Evolutionary conservation across 176 grass and related monocot species (phyloP), one percentile per base, ranked within the genome.

Genomic region (Secale cereale): DNA sequence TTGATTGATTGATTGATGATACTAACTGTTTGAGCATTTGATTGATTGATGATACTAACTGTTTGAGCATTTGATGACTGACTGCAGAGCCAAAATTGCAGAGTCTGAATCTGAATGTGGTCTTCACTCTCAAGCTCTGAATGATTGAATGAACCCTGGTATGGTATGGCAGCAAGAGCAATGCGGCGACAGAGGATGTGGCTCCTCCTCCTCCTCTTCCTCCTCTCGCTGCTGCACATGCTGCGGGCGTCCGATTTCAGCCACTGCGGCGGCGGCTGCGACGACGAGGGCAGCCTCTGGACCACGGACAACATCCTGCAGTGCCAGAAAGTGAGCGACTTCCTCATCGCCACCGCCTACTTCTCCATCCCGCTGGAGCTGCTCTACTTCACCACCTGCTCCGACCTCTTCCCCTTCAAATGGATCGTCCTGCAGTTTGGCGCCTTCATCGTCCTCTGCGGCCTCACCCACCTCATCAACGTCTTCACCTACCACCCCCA

Each of bases 311-410:
- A 30, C 79, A 97, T 97, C 50, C 61, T 90, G 64, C 89, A 88
- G 14, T 97, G 91, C 64, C 94, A 97, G 76, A 97, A 92, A 26
- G 89, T 90, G 17, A 85, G 94, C 79, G 94, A 97, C 72, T 92
- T 94, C 48, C 88, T 97, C 27, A 97, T 97, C n/a, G 87, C 94
- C 17, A 37, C 83, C 8, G 91, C 94, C 28, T 97, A 97, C 77
- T 97, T 97, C 91, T 97, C 94, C 65, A 97, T 97, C 80, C 91
- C 94, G 14, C 82, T 97, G 6, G 91, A 97, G 85, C 81, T 97
- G 50, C 85, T 97, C 68, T 97, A 89, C 91, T 97, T 94, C 22
- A 87, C 85, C 16, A 90, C 94, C 56, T 91, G 91, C 85, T 91
- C 91, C 43, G 86, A 88, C 69, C 88, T 91, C 79, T 90, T 97